Base-by-base conservation (phyloP, 2,329 filamentous ascomycete species). In the Microdochium bolleyi region DNA sequence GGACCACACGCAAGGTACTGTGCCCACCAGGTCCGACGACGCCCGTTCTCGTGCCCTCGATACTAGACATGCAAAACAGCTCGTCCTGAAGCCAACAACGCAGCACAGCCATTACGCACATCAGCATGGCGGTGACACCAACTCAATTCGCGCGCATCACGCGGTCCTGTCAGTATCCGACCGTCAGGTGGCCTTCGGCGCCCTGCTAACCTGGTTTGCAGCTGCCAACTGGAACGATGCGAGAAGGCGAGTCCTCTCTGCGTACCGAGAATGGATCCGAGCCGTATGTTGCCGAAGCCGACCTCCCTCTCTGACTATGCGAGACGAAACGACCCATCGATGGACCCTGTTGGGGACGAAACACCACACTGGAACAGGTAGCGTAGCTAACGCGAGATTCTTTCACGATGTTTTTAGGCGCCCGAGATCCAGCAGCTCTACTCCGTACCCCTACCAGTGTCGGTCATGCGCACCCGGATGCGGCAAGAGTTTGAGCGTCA, bases 401-500 rank as follows among this genome's bases (percentile, higher is more conserved):
- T 54, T 37, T 21, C 51, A 46, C 41, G 53, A 16, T 38, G 38
- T 49, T 41, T 52, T 48, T 69, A 99, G 94, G 91, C 91, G 41
- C 92, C 94, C 56, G 92, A 97, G 70, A 92, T 99, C 67, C 94
- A 97, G 73, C 88, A 84, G 57, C 96, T 97, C 90, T 99, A 99
- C 83, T 88, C 88, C 57, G 78, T 99, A 66, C 89, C 89, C 68
- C 83, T 95, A 67, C 91, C 92, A 51, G 85, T 96, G 51, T 88
- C 92, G 41, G 79, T 82, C 58, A 85, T 99, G 68, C 88, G 94
- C 62, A 95, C 92, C 55, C 92, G 95, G 75, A 88, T 97, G 70
- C 84, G 94, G 69, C 88, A 97, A 75, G 92, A 99, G 70, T 99
- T 96, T 69, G 94, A 99, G 79, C 83, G 90, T 67, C 87, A 97